These are phyloP conservation scores for Exophiala calicioides DNA, from an alignment of 2,329 filamentous ascomycete species.

Conservation along the genomic window DNA sequence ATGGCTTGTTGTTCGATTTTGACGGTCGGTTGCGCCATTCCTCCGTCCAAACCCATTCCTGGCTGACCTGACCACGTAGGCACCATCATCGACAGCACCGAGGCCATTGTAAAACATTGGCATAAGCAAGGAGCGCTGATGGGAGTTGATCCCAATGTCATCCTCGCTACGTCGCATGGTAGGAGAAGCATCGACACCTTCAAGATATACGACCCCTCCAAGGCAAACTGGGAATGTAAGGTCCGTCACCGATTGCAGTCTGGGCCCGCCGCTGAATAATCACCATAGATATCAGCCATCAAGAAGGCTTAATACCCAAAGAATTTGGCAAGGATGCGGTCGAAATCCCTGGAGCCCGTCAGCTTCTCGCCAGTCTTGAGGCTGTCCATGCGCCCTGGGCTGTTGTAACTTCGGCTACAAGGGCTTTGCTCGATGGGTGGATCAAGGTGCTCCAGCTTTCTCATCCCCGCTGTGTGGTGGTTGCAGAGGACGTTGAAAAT, in stretches of 20 bases:
- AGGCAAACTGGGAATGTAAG: conserved; percentile 92
- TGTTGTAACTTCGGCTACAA: conserved; percentile 75
- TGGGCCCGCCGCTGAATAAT: conserved; percentile 1
- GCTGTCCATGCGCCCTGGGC: conserved; percentile 70
- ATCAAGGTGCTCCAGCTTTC: conserved; percentile 66
- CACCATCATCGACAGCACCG: conserved; percentile 51
- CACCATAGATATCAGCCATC: conserved; percentile 69
- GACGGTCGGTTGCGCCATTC: conserved; percentile 35
- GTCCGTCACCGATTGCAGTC: background rate
- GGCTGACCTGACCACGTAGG: conserved; percentile 23
- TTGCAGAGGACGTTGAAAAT: conserved; percentile 71
- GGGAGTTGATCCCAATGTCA: conserved; percentile 78
- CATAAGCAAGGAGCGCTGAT: conserved; percentile 69
- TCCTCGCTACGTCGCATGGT: conserved; percentile 88
- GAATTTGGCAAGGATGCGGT: conserved; percentile 74
- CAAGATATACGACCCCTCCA: conserved; percentile 73
- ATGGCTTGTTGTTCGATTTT: conserved; percentile 51
- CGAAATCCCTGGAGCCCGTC: conserved; percentile 81
- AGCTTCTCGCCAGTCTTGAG: conserved; percentile 68
- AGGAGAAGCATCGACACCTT: conserved; percentile 85
- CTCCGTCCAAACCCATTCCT: background rate
- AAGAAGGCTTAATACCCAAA: conserved; percentile 76
- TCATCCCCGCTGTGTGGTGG: conserved; percentile 66
- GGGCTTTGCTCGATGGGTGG: conserved; percentile 69
- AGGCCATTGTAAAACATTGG: conserved; percentile 66